phyloP scores from a whole-genome alignment of 2,329 filamentous ascomycete species.

The Xylaria sp. region DNA sequence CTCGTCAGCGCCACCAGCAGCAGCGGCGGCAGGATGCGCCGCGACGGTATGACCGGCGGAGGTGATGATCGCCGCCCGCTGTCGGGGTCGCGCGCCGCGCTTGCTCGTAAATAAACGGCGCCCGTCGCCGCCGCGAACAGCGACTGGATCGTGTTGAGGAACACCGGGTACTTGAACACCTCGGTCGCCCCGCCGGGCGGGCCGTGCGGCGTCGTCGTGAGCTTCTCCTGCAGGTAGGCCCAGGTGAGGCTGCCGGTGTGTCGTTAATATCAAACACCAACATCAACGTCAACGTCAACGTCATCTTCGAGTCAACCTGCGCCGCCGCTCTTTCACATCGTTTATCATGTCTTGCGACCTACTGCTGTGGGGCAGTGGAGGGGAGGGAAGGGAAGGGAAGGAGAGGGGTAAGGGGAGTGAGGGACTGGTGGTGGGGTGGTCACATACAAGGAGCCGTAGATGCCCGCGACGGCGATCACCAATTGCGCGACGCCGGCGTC shows the following conservation, averaged over 20 bases:
- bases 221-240: slow-evolving; percentile 95
- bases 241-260: slow-evolving; percentile 72
- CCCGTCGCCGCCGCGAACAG: slow-evolving; percentile 83
- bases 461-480: slow-evolving; percentile 85
- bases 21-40: slow-evolving; percentile 74
- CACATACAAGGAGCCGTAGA: slow-evolving; percentile 92
- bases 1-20: slow-evolving; percentile 84
- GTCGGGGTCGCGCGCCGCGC: slow-evolving; percentile 57
- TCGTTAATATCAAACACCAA: slow-evolving; percentile 1
- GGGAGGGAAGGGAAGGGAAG: too few species aligned
- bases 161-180: slow-evolving; percentile 90
- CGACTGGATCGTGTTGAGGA: slow-evolving; percentile 95
- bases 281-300: not conserved
- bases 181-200: slow-evolving; percentile 63
- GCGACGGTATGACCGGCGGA: slow-evolving; percentile 77
- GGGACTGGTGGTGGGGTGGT: too few species aligned
- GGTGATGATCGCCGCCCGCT: too few species aligned
- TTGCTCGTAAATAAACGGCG: slow-evolving; percentile 74
- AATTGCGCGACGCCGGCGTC: slow-evolving; percentile 74
- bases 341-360: too few species aligned
- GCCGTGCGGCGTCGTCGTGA: slow-evolving; percentile 89
- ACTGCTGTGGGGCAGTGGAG: too few species aligned
- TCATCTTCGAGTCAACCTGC: not conserved
- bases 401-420: too few species aligned
- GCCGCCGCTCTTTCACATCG: too few species aligned